A percentile compares a stretch with the other conserved stretches of the same genome.
phyloP scores from a whole-genome alignment of 352 stramenopile genomes.

The Pilasporangium apinafurcum region DNA sequence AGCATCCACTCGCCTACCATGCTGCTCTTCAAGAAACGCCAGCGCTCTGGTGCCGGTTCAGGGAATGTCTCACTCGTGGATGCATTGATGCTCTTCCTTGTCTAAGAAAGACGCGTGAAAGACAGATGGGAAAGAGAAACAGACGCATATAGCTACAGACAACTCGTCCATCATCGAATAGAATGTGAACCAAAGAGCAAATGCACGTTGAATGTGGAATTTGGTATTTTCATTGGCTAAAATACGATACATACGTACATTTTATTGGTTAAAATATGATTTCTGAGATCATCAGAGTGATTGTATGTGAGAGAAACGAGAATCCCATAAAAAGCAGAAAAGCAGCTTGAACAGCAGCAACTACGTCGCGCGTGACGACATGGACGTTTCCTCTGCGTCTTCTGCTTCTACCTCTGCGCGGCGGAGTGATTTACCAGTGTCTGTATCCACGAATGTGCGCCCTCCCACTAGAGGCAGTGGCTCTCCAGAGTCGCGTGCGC shows the following conservation, averaged over 20 bases:
- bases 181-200: too few relatives aligned
- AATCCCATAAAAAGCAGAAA: too few relatives aligned
- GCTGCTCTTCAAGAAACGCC: constrained; percentile 64
- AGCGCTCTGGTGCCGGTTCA: constrained; percentile 17
- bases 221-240: neutral
- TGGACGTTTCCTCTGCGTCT: neutral
- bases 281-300: neutral
- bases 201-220: too few relatives aligned
- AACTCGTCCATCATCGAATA: neutral
- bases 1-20: constrained; percentile 35
- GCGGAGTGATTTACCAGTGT: too few relatives aligned
- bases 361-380: neutral
- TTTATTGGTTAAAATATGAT: neutral
- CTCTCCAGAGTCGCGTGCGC: constrained; percentile 16
- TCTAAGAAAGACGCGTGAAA: too few relatives aligned
- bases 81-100: constrained; percentile 60
- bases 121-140: too few relatives aligned
- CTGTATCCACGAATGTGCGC: neutral
- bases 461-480: neutral
- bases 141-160: constrained; percentile 9
- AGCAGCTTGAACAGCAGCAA: neutral
- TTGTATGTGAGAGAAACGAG: constrained; percentile 1
- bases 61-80: constrained; percentile 46
- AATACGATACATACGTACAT: neutral
- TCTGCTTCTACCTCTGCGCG: neutral